Base-by-base conservation (phyloP, 2,329 filamentous ascomycete species). In the Hymenoscyphus fraxineus region DNA sequence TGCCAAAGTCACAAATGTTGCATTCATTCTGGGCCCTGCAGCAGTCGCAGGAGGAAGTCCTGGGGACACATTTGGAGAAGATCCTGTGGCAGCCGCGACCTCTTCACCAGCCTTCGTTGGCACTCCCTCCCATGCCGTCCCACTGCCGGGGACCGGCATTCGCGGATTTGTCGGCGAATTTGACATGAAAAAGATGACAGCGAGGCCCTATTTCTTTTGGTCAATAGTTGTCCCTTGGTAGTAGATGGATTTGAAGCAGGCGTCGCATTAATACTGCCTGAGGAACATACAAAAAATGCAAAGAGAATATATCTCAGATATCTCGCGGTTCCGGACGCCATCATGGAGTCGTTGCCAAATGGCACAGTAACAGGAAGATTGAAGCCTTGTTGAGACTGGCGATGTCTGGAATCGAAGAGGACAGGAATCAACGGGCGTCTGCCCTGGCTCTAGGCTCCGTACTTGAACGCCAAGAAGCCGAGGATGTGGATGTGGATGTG, bases 1-100 rank as follows among this genome's bases (percentile, higher is more conserved):
- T 62, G 95, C 95, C 66, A 99, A 85, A 27, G 93, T 97, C 61
- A 99, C 93, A 75, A 99, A 99, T 12, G 95, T 99, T 60, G 96
- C 95, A 78, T 99, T 99, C 84, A 96, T 92, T 73, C 92, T 90
- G 66, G 88, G 86, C 60, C 89, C 89, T 12, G 85, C 80, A 15
- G 85, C 84, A 39, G 83, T 79, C 67, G 82, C 71, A 70, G 66
- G 78, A 78, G 47, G 76, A 75, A 68, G 73, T 78, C 65, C 69
- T 19, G 68, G 66, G 40, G 65, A 62, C 16, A 71, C 67, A 59
- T 76, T 77, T 55, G 72, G 73, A 15, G 71, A 73, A 16, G 65
- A 66, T 3, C 60, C 67, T 47, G 63, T 56, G 12, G 61, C 58
- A 47, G 64, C 40, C 27, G 62, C 69, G 66, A 59, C 66, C 67